Evolutionary conservation across 805 yeast genomes (phyloP).

Genomic region (Cyberlindnera amylophila): DNA sequence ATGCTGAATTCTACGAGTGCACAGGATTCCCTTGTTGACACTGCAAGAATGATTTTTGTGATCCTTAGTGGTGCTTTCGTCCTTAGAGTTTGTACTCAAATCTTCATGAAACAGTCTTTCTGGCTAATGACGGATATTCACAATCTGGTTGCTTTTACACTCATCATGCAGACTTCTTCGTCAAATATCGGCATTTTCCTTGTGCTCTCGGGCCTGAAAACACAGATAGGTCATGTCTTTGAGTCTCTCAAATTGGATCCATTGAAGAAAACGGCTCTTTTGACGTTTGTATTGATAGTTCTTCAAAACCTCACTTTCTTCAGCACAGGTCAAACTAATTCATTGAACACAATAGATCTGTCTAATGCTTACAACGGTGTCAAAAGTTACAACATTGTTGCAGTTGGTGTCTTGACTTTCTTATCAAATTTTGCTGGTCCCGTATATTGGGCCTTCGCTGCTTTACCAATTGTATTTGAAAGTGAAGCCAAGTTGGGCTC

Average conservation of each 20-base stretch:
- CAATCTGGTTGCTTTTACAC: conserved; percentile 35
- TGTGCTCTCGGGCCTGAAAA: conserved; percentile 32
- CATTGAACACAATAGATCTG: conserved; percentile 85
- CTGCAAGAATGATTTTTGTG: conserved; percentile 34
- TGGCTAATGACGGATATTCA: conserved; percentile 35
- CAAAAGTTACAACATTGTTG: conserved; percentile 57
- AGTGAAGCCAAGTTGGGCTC: conserved; percentile 15
- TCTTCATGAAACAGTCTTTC: conserved; percentile 1
- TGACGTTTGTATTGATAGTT: conserved; percentile 33
- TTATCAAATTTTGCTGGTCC: conserved; percentile 84
- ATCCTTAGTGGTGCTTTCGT: conserved; percentile 31
- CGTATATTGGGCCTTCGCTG: conserved; percentile 68
- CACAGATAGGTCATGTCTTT: conserved; percentile 8
- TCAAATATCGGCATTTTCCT: conserved; percentile 48
- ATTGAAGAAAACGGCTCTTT: conserved; percentile 9
- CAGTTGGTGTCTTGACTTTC: conserved; percentile 77
- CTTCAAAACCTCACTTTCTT: conserved; percentile 78
- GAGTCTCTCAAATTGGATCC: conserved; percentile 9
- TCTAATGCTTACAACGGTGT: conserved; percentile 93
- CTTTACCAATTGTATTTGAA: conserved; percentile 38
- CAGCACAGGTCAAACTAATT: conserved; percentile 87
- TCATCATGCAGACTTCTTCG: conserved; percentile 48
- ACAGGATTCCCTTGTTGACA: conserved; percentile 30
- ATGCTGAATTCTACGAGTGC: conserved; percentile 29
- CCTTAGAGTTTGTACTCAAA: conserved; percentile 28